Evolutionary conservation across 2,329 filamentous ascomycete species (phyloP).

Genomic region (Apiospora pterosperma): DNA sequence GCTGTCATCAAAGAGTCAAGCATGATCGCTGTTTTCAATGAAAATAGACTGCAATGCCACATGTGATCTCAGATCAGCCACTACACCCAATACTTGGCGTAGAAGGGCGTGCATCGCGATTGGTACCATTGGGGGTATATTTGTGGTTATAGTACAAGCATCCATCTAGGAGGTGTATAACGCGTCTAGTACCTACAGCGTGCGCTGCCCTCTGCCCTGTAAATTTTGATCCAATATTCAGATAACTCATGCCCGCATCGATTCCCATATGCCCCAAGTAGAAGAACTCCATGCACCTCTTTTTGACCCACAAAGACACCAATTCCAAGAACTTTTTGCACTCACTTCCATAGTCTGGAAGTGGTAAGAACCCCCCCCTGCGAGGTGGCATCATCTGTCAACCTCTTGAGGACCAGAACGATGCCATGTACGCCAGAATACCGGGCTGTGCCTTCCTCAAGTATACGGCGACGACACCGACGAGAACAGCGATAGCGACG

Average conservation of each 20-base stretch:
- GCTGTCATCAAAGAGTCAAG: not conserved
- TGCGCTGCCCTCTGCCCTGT: too few species aligned
- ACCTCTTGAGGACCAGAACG: constrained; percentile 12
- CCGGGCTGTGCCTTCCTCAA: constrained; percentile 46
- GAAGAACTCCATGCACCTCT: not conserved
- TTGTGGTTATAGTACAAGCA: constrained; percentile 3
- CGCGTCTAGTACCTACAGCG: not conserved
- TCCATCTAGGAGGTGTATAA: constrained; percentile 1
- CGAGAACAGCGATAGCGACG: constrained; percentile 60
- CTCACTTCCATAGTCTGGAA: not conserved
- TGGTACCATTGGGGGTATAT: not conserved
- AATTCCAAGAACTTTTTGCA: not conserved
- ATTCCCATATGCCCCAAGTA: not conserved
- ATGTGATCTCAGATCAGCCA: not conserved
- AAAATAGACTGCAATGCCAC: not conserved
- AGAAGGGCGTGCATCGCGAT: not conserved
- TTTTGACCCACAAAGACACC: not conserved
- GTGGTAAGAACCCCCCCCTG: not conserved
- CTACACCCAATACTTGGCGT: not conserved
- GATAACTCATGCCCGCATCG: not conserved
- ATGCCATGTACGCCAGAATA: constrained; percentile 21
- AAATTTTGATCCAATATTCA: not conserved
- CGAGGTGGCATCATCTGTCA: not conserved
- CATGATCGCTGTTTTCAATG: not conserved
- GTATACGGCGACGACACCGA: constrained; percentile 67